phyloP scores from a whole-genome alignment of 495 filamentous ascomycete genomes.

The Friedmanniomyces endolithicus region DNA sequence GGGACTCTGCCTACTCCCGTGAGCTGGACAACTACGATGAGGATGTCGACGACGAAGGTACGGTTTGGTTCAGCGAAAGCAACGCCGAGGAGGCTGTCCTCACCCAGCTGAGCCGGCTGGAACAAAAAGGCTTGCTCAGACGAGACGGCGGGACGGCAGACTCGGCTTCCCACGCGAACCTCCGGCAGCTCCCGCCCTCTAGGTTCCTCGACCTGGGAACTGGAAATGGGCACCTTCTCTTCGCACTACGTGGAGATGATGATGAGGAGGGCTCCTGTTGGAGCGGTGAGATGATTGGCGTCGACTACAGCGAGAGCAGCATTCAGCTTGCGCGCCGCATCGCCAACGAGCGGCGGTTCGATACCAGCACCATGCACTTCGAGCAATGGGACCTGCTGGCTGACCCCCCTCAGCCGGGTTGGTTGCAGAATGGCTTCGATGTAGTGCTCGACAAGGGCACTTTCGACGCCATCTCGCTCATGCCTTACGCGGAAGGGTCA shows the following conservation, averaged over 20 bases:
- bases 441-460: constrained; percentile 92
- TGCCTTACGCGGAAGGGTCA: constrained; percentile 39
- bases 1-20: constrained; percentile 51
- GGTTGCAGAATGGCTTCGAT: constrained; percentile 51
- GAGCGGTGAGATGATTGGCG: constrained; percentile 57
- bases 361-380: constrained; percentile 42
- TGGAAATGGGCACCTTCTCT: constrained; percentile 82
- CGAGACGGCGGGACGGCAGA: background rate
- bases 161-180: background rate
- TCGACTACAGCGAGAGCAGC: constrained; percentile 71
- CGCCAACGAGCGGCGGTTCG: constrained; percentile 8
- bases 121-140: constrained; percentile 19
- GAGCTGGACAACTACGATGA: constrained; percentile 50
- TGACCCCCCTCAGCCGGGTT: constrained; percentile 25
- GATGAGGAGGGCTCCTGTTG: constrained; percentile 36
- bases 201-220: constrained; percentile 69
- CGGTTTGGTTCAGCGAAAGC: constrained; percentile 67
- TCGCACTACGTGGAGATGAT: constrained; percentile 49
- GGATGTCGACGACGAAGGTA: constrained; percentile 52
- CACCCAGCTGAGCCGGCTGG: constrained; percentile 36
- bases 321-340: constrained; percentile 52
- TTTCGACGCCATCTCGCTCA: constrained; percentile 83
- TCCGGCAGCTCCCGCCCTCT: constrained; percentile 14
- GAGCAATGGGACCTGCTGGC: constrained; percentile 64
- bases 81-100: constrained; percentile 51